These are phyloP conservation scores for Backusella psychrophila DNA, from an alignment of 192 early-diverging fungal genomes.

Conservation along the genomic window DNA sequence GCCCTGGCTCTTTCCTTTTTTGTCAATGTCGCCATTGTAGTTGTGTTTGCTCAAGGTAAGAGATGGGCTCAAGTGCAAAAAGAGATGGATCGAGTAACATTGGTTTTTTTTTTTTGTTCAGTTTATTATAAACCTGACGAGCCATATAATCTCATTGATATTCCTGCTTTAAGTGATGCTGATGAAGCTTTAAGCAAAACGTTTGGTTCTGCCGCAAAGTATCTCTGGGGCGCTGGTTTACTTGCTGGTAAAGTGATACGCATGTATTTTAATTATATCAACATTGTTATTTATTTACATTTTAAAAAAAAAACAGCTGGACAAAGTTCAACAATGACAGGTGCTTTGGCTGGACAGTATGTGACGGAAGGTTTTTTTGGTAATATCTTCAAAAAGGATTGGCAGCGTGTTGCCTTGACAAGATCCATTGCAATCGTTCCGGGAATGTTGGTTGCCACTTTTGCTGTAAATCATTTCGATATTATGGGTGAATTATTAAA, in stretches of 20 bases:
- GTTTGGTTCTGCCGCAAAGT: constrained; percentile 64
- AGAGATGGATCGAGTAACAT: background rate
- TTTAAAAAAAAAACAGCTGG: constrained; percentile 47
- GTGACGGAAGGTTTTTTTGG: constrained; percentile 84
- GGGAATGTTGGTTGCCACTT: constrained; percentile 58
- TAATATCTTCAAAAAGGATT: constrained; percentile 49
- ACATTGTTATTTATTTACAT: background rate
- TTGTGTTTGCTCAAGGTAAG: constrained; percentile 55
- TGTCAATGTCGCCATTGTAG: constrained; percentile 69
- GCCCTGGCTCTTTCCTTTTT: constrained; percentile 61
- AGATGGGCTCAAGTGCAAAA: background rate
- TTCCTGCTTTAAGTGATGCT: constrained; percentile 65
- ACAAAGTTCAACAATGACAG: constrained; percentile 84
- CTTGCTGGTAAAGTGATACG: constrained; percentile 40
- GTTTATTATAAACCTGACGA: constrained; percentile 34
- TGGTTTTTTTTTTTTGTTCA: background rate
- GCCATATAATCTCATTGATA: background rate
- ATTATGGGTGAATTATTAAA: constrained; percentile 68
- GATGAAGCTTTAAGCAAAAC: constrained; percentile 51
- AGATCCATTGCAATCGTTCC: constrained; percentile 63
- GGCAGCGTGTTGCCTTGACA: constrained; percentile 61
- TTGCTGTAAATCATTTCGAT: constrained; percentile 59
- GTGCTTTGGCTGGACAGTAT: constrained; percentile 91
- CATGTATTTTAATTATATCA: background rate
- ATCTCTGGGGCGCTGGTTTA: constrained; percentile 82